Evolutionary conservation across 306 rosid species (phyloP), one percentile per base, ranked within the genome.

Genomic region (Vigna hirtella): DNA sequence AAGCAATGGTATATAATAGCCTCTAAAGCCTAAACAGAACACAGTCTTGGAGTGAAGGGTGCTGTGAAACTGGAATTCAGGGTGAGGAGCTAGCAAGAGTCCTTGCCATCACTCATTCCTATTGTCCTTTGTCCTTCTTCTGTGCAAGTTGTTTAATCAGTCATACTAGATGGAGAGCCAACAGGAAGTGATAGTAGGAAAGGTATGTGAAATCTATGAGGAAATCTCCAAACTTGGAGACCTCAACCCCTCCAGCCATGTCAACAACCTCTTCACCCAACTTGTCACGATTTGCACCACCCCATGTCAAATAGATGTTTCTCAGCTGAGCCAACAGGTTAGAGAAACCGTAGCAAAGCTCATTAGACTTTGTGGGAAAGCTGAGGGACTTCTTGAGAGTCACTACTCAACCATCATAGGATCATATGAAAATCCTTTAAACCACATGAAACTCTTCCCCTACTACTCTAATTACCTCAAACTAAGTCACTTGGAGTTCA

Each of bases 381-480:
- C 95, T 2, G 97, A 92, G 47, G 94, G 93, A 6, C 90, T 78
- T 45, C 83, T 92, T 73, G 97, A 92, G 79, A 62, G n/a, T 5
- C 97, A 92, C 49, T 87, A 83, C 81, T 76, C 90, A 17, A 52
- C 87, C 15, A 38, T 90, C 50, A 78, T 92, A 16, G 89, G 83
- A 65, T 76, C 86, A 1, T 20, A 76, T 36, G 85, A 84, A 36
- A 43, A 69, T 42, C 94, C 97, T 1, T 76, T 90, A 57, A 32
- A 73, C 79, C 83, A 84, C 62, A 85, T 92, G 64, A 61, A 83
- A 64, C 47, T 77, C 58, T 92, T 92, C 73, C 95, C 95, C 24
- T 92, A 92, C 85, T 85, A 90, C 81, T 52, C 87, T 17, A 92
- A 92, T 32, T 92, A 92, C 83, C 87, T 84, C 83, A 92, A 90